Evolutionary conservation across 306 rosid species (phyloP).

Genomic region (Mimosa bimucronata): DNA sequence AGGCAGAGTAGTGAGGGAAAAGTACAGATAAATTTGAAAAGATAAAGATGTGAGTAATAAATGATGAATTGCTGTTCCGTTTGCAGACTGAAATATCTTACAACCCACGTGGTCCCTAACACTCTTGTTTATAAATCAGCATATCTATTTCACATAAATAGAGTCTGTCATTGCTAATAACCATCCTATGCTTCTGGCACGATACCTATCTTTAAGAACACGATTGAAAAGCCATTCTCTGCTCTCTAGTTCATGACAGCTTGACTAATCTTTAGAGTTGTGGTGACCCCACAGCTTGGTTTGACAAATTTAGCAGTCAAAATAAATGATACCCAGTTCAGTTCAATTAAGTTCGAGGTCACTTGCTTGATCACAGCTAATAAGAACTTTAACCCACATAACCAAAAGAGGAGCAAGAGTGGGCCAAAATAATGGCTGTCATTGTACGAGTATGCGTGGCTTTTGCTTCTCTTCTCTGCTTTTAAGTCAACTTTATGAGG

Average conservation of each 20-base stretch:
- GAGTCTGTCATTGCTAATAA: not conserved
- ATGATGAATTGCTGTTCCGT: not conserved
- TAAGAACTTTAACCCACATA: too few species aligned
- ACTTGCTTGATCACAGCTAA: slow-evolving; percentile 9
- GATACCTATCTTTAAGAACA: not conserved
- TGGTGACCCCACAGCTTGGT: not conserved
- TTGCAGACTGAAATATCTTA: not conserved
- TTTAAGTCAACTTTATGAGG: not conserved
- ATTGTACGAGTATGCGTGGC: not conserved
- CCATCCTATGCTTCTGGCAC: slow-evolving; percentile 6
- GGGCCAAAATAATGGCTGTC: slow-evolving; percentile 8
- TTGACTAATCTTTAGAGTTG: not conserved
- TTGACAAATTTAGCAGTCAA: not conserved
- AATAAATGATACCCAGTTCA: not conserved
- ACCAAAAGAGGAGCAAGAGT: not conserved
- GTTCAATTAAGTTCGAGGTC: not conserved
- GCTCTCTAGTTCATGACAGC: not conserved
- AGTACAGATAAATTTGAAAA: not conserved
- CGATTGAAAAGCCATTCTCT: not conserved
- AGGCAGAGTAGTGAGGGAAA: not conserved
- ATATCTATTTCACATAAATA: not conserved
- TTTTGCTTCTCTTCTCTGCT: not conserved
- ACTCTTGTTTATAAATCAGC: not conserved
- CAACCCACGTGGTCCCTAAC: slow-evolving; percentile 11
- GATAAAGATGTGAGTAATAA: not conserved